phyloP scores from a whole-genome alignment of 192 early-diverging fungal genomes.

The Umbelopsis sp. region DNA sequence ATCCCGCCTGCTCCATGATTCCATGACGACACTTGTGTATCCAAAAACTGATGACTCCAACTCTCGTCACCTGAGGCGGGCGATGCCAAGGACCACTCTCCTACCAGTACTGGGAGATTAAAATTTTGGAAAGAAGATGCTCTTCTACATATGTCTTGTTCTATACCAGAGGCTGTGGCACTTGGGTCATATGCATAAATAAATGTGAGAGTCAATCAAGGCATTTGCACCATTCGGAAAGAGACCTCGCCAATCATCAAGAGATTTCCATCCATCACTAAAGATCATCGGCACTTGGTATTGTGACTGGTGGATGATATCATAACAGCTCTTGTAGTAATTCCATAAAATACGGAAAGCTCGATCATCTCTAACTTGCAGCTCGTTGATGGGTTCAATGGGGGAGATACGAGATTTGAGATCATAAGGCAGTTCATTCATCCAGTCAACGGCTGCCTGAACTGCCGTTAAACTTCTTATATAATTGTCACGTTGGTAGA shows the following conservation, averaged over 20 bases:
- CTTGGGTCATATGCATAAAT: constrained; percentile 17
- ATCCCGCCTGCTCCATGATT: constrained; percentile 19
- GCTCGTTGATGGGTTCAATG: constrained; percentile 44
- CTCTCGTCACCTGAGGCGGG: neutral
- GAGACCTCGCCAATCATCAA: constrained; percentile 35
- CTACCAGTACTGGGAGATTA: constrained; percentile 32
- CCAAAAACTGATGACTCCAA: constrained; percentile 24
- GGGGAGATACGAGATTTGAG: constrained; percentile 20
- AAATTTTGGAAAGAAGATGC: neutral
- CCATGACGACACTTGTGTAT: constrained; percentile 25
- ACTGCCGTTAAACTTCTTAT: constrained; percentile 18
- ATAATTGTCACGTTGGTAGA: constrained; percentile 21
- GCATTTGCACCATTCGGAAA: constrained; percentile 34
- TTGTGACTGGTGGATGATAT: constrained; percentile 27
- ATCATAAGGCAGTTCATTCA: constrained; percentile 29
- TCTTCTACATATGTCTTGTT: constrained; percentile 17
- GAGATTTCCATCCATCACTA: constrained; percentile 43
- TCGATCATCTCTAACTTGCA: constrained; percentile 17
- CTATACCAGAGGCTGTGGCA: neutral
- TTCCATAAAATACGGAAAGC: constrained; percentile 29
- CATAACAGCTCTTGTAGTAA: constrained; percentile 44
- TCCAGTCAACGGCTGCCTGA: constrained; percentile 40
- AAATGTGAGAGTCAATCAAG: constrained; percentile 28
- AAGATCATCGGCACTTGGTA: constrained; percentile 38
- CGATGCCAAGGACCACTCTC: constrained; percentile 30